Evolutionary conservation across 2,329 filamentous ascomycete species (phyloP).

Genomic region (Alternaria triticina): DNA sequence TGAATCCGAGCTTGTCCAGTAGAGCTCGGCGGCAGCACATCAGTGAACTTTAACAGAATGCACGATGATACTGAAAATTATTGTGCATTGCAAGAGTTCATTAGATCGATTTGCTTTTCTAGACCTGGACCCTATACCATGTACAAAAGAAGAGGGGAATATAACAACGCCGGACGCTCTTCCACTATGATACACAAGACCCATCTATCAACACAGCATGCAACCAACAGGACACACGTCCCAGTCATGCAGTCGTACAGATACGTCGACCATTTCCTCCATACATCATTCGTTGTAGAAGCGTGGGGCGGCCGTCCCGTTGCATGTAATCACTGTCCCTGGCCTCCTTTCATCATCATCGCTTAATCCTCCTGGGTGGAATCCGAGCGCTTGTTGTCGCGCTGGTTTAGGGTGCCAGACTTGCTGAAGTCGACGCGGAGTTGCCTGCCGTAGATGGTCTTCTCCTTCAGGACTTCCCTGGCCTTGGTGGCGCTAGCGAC

Average conservation of each 20-base stretch:
- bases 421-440: constrained; percentile 70
- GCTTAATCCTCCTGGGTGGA: constrained; percentile 19
- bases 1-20: not conserved
- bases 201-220: constrained; percentile 33
- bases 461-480: constrained; percentile 61
- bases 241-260: constrained; percentile 12
- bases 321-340: not conserved
- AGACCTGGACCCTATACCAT: constrained; percentile 12
- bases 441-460: constrained; percentile 68
- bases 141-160: constrained; percentile 32
- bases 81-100: not conserved
- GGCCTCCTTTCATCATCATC: not conserved
- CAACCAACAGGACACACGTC: constrained; percentile 24
- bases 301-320: not conserved
- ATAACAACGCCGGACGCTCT: constrained; percentile 33
- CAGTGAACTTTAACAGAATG: not conserved
- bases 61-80: not conserved
- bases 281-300: not conserved
- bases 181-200: constrained; percentile 40
- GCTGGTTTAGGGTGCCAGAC: constrained; percentile 16
- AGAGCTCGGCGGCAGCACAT: not conserved
- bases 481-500: constrained; percentile 69
- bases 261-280: not conserved
- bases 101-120: constrained; percentile 16
- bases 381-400: constrained; percentile 18